A percentile compares a stretch with the other conserved stretches of the same genome.
These are phyloP conservation scores for Ophiosphaerella korrae DNA, from an alignment of 2,329 filamentous ascomycete species.

Conservation along the genomic window DNA sequence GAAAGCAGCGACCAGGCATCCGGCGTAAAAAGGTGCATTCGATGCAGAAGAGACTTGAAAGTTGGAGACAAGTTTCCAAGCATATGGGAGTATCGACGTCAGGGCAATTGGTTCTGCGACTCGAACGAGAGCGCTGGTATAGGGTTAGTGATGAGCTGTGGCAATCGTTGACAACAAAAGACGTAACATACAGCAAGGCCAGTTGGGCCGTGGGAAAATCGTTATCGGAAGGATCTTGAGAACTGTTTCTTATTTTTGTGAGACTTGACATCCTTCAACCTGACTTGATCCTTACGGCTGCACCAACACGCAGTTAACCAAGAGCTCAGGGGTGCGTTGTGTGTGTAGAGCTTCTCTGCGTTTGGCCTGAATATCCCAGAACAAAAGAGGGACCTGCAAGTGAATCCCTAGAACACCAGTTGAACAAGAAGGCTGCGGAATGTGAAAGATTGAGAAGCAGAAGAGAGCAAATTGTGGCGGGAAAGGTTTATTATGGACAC, in stretches of 20 bases:
- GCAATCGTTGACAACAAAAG: not conserved
- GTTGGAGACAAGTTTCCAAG: constrained; percentile 48
- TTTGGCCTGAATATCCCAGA: constrained; percentile 11
- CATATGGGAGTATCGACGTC: constrained; percentile 90
- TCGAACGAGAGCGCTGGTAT: constrained; percentile 76
- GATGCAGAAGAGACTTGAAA: constrained; percentile 43
- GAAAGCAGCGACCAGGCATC: constrained; percentile 86
- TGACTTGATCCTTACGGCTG: constrained; percentile 59
- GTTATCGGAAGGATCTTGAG: constrained; percentile 67
- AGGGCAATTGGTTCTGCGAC: constrained; percentile 91
- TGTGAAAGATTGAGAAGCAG: constrained; percentile 7
- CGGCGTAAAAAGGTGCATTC: constrained; percentile 81
- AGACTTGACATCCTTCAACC: constrained; percentile 62
- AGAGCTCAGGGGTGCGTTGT: constrained; percentile 11
- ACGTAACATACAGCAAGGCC: constrained; percentile 72
- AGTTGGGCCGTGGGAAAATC: constrained; percentile 83
- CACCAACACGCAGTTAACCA: constrained; percentile 27
- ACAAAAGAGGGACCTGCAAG: not conserved
- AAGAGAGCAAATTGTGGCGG: constrained; percentile 8
- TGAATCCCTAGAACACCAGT: constrained; percentile 4
- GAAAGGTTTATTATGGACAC: constrained; percentile 4
- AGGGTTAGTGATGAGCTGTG: constrained; percentile 8
- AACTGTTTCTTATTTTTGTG: constrained; percentile 61
- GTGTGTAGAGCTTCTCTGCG: constrained; percentile 19
- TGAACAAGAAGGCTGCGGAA: not conserved